A percentile compares a stretch with the other conserved stretches of the same genome.
Conservation (phyloP, 2,329 filamentous ascomycete genomes). For the Diaporthe amygdali region DNA sequence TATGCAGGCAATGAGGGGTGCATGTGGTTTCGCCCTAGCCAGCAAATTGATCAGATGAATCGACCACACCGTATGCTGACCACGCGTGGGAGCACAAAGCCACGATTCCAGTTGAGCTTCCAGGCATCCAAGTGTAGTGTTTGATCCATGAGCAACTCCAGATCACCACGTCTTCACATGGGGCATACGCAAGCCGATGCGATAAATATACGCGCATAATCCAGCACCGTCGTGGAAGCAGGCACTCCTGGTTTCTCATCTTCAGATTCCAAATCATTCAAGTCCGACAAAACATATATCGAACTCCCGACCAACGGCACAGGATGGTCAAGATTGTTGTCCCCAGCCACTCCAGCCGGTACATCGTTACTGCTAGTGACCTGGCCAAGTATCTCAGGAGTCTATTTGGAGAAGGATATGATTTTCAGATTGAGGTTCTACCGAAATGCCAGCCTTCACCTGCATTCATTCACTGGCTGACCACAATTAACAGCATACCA, state of each 20-base stretch:
- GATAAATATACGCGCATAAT: neutral
- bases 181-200: no score
- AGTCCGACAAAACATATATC: neutral
- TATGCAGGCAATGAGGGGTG: neutral
- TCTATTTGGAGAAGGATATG: constrained; percentile 9
- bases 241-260: neutral
- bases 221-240: neutral
- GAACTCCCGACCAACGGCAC: neutral
- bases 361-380: constrained; percentile 15
- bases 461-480: neutral
- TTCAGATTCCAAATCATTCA: no score
- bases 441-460: neutral
- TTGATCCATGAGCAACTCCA: neutral
- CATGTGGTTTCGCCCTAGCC: neutral
- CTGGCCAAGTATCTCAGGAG: constrained; percentile 11
- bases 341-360: constrained; percentile 15
- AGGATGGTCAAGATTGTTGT: constrained; percentile 21
- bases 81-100: neutral
- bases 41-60: neutral
- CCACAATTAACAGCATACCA: constrained; percentile 12
- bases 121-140: neutral
- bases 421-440: constrained; percentile 22
- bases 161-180: neutral
- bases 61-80: neutral
- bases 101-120: neutral